Evolutionary conservation across 345 rosid species (phyloP).

Genomic region (Pistacia atlantica): DNA sequence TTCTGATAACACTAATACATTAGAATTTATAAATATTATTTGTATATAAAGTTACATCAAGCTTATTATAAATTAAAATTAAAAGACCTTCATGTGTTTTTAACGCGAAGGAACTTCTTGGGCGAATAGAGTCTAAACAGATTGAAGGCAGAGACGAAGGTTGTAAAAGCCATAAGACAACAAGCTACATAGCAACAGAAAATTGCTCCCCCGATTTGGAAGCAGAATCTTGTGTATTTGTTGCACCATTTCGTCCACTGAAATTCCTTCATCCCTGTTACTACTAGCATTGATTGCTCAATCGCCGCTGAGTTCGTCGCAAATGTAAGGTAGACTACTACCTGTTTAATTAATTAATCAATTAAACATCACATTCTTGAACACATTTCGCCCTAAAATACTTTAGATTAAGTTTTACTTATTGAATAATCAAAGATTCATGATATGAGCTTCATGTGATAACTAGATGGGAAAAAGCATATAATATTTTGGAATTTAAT

Average conservation of each 20-base stretch:
- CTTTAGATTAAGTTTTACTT: no score
- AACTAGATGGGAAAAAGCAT: no score
- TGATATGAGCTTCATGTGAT: no score
- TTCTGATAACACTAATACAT: no score
- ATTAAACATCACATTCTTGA: no score
- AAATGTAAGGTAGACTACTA: conserved; percentile 49
- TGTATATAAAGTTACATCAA: no score
- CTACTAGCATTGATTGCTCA: conserved; percentile 45
- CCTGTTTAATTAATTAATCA: conserved; percentile 29
- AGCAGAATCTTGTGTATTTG: conserved; percentile 64
- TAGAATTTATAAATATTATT: no score
- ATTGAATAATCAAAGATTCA: no score
- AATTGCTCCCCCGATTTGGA: conserved; percentile 60
- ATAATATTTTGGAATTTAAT: no score
- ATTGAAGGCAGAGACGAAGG: conserved; percentile 62
- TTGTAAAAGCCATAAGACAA: conserved; percentile 33
- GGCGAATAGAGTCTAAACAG: conserved; percentile 74
- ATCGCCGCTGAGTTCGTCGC: conserved; percentile 45
- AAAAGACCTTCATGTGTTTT: conserved; percentile 15
- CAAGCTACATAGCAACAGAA: conserved; percentile 36
- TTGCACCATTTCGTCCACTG: conserved; percentile 81
- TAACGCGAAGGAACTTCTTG: conserved; percentile 39
- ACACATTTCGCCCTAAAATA: no score
- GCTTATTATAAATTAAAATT: no score
- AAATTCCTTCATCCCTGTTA: conserved; percentile 47